A percentile compares a stretch with the other conserved stretches of the same genome.
phyloP scores from a whole-genome alignment of 768 basidiomycete genomes.

The Russula lepida region DNA sequence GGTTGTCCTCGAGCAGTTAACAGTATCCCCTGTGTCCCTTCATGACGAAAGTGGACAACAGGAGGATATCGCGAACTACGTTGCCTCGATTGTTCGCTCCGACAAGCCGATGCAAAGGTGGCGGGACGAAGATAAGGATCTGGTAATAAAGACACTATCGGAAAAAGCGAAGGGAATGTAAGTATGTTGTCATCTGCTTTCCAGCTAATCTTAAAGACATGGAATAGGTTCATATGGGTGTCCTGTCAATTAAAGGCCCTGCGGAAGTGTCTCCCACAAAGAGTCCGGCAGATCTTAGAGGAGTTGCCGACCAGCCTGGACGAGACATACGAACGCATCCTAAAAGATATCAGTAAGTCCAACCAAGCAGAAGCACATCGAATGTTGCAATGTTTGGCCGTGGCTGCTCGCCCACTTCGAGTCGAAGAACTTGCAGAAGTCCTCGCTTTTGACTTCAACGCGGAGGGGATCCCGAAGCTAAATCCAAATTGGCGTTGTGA shows the following conservation, averaged over 20 bases:
- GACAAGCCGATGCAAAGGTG: background rate
- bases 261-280: background rate
- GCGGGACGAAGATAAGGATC: background rate
- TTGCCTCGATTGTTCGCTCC: background rate
- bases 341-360: background rate
- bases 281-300: background rate
- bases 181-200: background rate
- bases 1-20: background rate
- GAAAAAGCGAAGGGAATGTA: background rate
- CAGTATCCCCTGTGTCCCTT: background rate
- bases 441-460: background rate
- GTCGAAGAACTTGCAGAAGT: background rate
- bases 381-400: background rate
- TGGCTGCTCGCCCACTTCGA: background rate
- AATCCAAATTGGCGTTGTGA: background rate
- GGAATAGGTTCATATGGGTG: background rate
- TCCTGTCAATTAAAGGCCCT: background rate
- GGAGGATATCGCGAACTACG: background rate
- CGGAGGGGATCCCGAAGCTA: background rate
- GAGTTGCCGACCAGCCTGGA: background rate
- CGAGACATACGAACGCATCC: conserved; percentile 1
- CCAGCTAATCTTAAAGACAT: too few relatives aligned
- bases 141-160: background rate
- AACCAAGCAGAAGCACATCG: background rate
- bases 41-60: background rate